Conservation (phyloP, 495 filamentous ascomycete species). For the Lophiotrema nucula region DNA sequence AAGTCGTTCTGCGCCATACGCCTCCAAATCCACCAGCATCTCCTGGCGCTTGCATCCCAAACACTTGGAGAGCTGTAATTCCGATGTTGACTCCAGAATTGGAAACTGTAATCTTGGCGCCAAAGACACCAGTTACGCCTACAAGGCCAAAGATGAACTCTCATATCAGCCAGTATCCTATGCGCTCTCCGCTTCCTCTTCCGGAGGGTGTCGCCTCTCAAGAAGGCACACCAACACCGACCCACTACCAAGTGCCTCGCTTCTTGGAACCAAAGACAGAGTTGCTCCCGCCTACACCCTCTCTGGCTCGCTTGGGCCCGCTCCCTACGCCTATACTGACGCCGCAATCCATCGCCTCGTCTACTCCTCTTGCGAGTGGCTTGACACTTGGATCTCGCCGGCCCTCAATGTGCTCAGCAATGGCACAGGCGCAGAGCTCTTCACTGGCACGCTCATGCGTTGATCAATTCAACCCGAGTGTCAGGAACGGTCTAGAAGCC, state of each 20-base stretch:
- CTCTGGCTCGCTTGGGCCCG: constrained; percentile 60
- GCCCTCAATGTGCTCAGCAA: constrained; percentile 73
- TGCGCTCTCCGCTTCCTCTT: constrained; percentile 18
- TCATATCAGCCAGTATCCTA: constrained; percentile 5
- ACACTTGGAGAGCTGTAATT: constrained; percentile 72
- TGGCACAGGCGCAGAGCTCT: constrained; percentile 70
- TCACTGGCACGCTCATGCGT: constrained; percentile 62
- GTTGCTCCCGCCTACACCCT: constrained; percentile 40
- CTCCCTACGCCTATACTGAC: constrained; percentile 79
- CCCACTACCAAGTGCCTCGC: constrained; percentile 33
- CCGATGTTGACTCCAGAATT: constrained; percentile 75
- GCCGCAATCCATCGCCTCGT: constrained; percentile 68
- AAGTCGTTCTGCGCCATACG: constrained; percentile 83
- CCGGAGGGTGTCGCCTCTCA: constrained; percentile 29
- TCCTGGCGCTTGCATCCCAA: constrained; percentile 48
- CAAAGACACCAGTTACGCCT: constrained; percentile 21
- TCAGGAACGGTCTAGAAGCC: constrained; percentile 57
- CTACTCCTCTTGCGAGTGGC: constrained; percentile 90
- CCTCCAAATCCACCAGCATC: constrained; percentile 62
- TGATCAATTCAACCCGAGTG: constrained; percentile 43
- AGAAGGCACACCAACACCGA: constrained; percentile 42
- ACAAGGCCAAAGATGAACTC: constrained; percentile 11
- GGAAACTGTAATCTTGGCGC: constrained; percentile 54
- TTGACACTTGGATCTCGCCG: constrained; percentile 52
- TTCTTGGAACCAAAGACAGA: constrained; percentile 41